Base-by-base conservation (phyloP, 495 filamentous ascomycete genomes). In the Glonium stellatum region DNA sequence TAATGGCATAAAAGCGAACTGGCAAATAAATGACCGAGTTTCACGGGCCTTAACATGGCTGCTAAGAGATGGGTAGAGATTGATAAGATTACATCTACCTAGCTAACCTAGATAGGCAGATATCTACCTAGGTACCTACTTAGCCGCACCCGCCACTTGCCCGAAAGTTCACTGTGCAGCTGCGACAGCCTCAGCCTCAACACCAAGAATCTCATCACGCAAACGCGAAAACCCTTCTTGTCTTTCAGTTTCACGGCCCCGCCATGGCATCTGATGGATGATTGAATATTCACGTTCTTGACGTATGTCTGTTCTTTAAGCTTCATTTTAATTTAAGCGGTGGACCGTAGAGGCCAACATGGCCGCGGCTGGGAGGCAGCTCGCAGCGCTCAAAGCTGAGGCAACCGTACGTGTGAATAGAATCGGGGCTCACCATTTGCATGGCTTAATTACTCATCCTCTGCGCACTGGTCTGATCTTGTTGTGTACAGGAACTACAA, bases 401-500 rank as follows among this genome's bases (percentile, higher is more conserved):
- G 58, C 58, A 49, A 58, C 19, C 27, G 62, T 61, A 50, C 12
- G 61, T 64, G 51, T 51, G 9, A 55, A 36, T 63, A 31, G 49
- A 50, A 23, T n/a, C 37, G 37, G 50, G 54, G 35, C 58, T 31
- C 27, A 6, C 27, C 2, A 31, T 31, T 6, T 6, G 27, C 27
- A 6, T 2, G 27, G 6, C 6, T 31, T 31, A 31, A 31, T 6
- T 31, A 6, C 6, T 6, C 6, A 25, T n/a, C 18, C 34, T 13
- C 31, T 5, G n/a, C 9, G 41, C 9, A 34, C n/a, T 42, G 13
- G 3, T 23, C 42, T 56, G 36, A 57, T 64, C 52, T 59, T 50
- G n/a, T 31, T 39, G 13, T 35, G 13, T 19, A n/a, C 50, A 91
- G 87, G 81, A 77, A 75, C 80, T 79, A 61, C 84, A 89, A 71